A percentile compares a stretch with the other conserved stretches of the same genome.
phyloP scores from a whole-genome alignment of 371 early-diverging fungal genomes.

The Syncephalastrum contaminatum region DNA sequence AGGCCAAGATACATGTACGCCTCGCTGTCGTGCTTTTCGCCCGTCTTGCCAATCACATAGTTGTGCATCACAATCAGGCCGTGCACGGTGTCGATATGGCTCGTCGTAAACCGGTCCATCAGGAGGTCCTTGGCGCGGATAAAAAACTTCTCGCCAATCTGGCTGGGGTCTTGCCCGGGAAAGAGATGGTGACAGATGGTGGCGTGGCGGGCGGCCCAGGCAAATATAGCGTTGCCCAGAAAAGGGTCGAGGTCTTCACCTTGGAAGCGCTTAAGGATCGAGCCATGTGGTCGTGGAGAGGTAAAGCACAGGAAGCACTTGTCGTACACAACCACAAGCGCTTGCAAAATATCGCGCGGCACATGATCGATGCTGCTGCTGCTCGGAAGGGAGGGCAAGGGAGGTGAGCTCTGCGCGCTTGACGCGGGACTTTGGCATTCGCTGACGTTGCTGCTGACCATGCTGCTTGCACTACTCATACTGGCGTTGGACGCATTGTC shows the following conservation, averaged over 20 bases:
- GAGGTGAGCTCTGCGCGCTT: too few relatives aligned
- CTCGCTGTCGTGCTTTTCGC: constrained; percentile 15
- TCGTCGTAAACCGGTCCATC: constrained; percentile 9
- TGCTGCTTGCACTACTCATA: too few relatives aligned
- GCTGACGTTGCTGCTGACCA: background rate
- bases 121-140: constrained; percentile 10
- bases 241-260: constrained; percentile 9
- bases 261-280: constrained; percentile 7
- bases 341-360: constrained; percentile 1
- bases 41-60: constrained; percentile 15
- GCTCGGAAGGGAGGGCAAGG: too few relatives aligned
- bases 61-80: constrained; percentile 14
- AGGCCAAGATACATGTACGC: constrained; percentile 19
- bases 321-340: constrained; percentile 9
- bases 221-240: constrained; percentile 16
- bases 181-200: constrained; percentile 21
- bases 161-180: constrained; percentile 19
- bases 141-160: constrained; percentile 17
- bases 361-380: background rate
- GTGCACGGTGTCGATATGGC: constrained; percentile 14
- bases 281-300: background rate
- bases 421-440: constrained; percentile 1
- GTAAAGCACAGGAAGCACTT: constrained; percentile 18
- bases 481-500: background rate
- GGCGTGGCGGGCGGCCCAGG: constrained; percentile 22